Base-by-base conservation (phyloP, 163 green algal species). In the Picocystis sp. region DNA sequence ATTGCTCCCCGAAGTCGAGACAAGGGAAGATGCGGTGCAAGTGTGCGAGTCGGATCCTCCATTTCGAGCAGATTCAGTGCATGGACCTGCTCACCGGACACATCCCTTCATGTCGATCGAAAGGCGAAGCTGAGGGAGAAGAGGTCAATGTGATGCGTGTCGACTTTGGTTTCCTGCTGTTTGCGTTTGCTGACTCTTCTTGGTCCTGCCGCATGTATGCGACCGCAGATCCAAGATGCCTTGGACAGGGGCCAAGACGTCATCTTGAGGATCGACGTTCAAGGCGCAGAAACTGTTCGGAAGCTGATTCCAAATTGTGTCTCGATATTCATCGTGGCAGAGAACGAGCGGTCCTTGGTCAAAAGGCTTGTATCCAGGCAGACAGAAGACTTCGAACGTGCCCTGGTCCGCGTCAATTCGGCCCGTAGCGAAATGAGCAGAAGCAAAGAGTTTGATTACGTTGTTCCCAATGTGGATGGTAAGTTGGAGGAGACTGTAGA, bases 321-420 rank as follows among this genome's bases (percentile, higher is more conserved):
- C 1, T 83, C 75, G 17, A 79, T 96, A 14, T 96, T 94, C 53
- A 61, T 96, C 5, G 79, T 79, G 13, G 84, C 86, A 1, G 78
- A 87, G 51, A 84, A 60, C 33, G 81, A 96, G 64, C 56, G 57
- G 3, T 67, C 70, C 38, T 72, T 96, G 23, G 84, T 89, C 22
- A 21, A 69, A n/a, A 66, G 86, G 3, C 73, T 96, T 8, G 65
- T 89, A 22, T 62, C 61, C 12, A 65, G 86, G 3, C 89, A 93
- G 59, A 96, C 86, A 5, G 86, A 94, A 67, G 52, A 67, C 10
- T 42, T 81, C 52, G 78, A 61, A 22, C 24, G 52, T 8, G 17
- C 52, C 17, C 10, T 61, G 5, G 53, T 63, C 22, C 66, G 82
- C 11, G 68, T 90, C 3, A 29, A 74, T 50, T 93, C 83, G 3